Base-by-base conservation (phyloP, 1,139 yeast species). In the Yamadazyma spencermartinsiae region DNA sequence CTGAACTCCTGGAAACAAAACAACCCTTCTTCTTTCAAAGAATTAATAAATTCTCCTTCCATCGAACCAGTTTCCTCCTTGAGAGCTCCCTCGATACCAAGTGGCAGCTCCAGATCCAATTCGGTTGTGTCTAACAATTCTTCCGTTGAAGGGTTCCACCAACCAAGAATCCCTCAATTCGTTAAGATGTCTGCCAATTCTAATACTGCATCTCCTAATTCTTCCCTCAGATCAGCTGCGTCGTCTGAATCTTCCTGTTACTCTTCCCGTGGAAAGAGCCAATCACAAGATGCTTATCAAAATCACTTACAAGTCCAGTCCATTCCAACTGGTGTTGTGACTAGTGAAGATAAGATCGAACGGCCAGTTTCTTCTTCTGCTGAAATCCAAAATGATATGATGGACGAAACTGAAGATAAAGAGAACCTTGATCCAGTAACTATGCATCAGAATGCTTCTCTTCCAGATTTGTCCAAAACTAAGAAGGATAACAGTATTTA, bases 321-420 rank as follows among this genome's bases (percentile, higher is more conserved):
- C 13, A 46, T 48, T 31, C 38, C 36, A 14, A 35, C 46, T 12
- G 49, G 49, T 5, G 33, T 43, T 21, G 40, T 45, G 5, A 20
- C 37, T 7, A 32, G 31, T 4, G 37, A 24, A 15, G 54, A 51
- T 6, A 13, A 28, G 5, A 32, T 43, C 13, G 50, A 56, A 3
- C 49, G 70, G 41, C 72, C 70, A 10, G 47, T 47, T 9, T 64
- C 71, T 3, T 60, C 64, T 15, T 54, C 53, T 30, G 72, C 61
- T 1, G 62, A 62, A 47, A 47, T 65, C 29, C 55, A 49, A 26
- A 48, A 45, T 26, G 45, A 32, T 15, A 35, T 35, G 16, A 10
- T 34, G 6, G 35, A 31, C 12, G 14, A 16, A 14, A 14, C 31
- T 28, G 37, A 32, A 8, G 46, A 44, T 12, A 42, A 48, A 21